Base-by-base conservation (phyloP, 306 rosid genomes). In the Trifolium dubium region DNA sequence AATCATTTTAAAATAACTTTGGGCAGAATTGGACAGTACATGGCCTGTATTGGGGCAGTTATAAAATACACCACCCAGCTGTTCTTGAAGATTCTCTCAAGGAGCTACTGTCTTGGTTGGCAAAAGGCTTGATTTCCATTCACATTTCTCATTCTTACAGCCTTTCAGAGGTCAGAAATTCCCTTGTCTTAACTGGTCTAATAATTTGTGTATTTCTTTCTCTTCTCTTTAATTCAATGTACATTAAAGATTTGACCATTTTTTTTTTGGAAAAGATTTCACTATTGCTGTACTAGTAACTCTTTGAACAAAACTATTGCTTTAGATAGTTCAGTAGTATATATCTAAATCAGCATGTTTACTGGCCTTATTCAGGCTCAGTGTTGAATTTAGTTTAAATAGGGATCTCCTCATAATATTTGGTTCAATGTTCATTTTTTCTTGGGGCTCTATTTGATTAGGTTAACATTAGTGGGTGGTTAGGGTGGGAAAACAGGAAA, bases 11-110 rank as follows among this genome's bases (percentile, higher is more conserved):
- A 28, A 64, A 44, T 70, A 30, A 74, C 2, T 67, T 77, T 15
- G 41, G 63, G 32, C 92, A 94, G 99, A 94, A 94, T 80, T 94
- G 99, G 99, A 94, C 99, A 6, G 89, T 94, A 64, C 99, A 92
- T 81, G 99, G 99, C 59, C 97, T 94, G 70, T 92, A 88, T 70
- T 94, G 96, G 96, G 97, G 99, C 75, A 94, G 98, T 92, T 87
- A 94, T 74, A 88, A 64, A 63, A 85, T 87, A 64, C 89, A 92
- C 75, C 83, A 83, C 51, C 97, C 96, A 0, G 64, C 10, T 84
- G 90, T 92, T 82, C 92, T 92, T 19, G 92, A 89, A 80, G 96
- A 88, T 69, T 92, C 99, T 61, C 8, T 94, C 29, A 84, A 69
- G 81, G 92, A 91, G 89, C 84, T 94, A 67, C 69, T 94, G 2